Conservation (phyloP, 257 asterid genomes). For the Penstemon newberryi region DNA sequence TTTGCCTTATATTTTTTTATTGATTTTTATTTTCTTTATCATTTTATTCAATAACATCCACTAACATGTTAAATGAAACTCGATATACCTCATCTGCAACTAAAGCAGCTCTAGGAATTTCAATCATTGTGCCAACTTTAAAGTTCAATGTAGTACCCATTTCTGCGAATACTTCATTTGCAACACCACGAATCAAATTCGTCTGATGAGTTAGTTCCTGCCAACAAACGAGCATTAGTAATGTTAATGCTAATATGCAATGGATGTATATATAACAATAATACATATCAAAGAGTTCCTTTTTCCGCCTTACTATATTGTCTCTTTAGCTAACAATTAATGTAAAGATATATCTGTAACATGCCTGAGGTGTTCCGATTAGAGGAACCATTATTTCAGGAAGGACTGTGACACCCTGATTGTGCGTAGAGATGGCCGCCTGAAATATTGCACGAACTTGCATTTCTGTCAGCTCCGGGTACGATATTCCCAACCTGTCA, state of each 20-base stretch:
- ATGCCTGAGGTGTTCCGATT: constrained; percentile 91
- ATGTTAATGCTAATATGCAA: neutral
- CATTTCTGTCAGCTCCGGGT: constrained; percentile 92
- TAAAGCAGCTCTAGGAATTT: constrained; percentile 92
- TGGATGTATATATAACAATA: too few relatives aligned
- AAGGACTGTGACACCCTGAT: constrained; percentile 68
- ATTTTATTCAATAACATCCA: too few relatives aligned
- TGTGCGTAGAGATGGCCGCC: constrained; percentile 81
- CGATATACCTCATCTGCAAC: constrained; percentile 88
- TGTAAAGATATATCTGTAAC: constrained; percentile 15
- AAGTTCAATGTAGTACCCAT: constrained; percentile 67
- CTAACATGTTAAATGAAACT: neutral
- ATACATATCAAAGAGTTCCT: too few relatives aligned
- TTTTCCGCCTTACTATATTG: neutral
- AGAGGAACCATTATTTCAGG: constrained; percentile 99
- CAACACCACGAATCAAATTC: constrained; percentile 65
- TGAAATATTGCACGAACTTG: constrained; percentile 92
- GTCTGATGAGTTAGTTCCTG: constrained; percentile 89
- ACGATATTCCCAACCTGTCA: constrained; percentile 90
- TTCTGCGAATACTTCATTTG: constrained; percentile 70
- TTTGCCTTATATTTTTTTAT: too few relatives aligned
- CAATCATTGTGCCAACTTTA: constrained; percentile 97
- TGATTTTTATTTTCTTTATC: too few relatives aligned
- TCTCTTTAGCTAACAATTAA: neutral
- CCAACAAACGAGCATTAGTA: constrained; percentile 1